Evolutionary conservation across 2,329 filamentous ascomycete genomes (phyloP), one percentile per base, ranked within the genome.

Genomic region (Fonsecaea multimorphosa): DNA sequence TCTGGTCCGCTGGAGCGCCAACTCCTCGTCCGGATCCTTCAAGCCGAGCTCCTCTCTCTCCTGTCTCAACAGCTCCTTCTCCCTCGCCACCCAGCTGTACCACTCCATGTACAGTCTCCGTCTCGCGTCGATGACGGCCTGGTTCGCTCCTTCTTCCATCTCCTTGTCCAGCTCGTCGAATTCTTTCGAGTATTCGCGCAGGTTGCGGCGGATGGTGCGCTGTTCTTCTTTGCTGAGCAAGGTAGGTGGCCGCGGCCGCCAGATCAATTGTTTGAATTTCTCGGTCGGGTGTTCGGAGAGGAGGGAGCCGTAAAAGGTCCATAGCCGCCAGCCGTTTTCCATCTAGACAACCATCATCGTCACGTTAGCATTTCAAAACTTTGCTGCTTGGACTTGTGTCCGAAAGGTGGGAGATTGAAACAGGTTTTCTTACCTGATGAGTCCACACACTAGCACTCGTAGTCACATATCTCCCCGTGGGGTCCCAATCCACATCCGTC

Each of bases 271-370:
- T 87, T 97, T 97, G 87, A 99, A 98, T 80, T 96, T 96, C 72
- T 99, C 95, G 65, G 96, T 86, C 58, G 89, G 89, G 79, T 97
- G 92, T 81, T 99, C 96, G 65, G 93, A 89, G 61, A 99, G 87
- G 61, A 90, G 86, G 73, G 91, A 89, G 70, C 95, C 96, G 78
- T 89, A 91, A 87, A 99, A 99, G 78, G 96, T 93, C 86, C 97
- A 98, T 68, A 99, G 83, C 79, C 98, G 94, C 84, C 97, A 99
- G 70, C 95, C 95, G 78, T 98, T 99, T 84, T 99, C 95, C 92
- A 98, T 97, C 92, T 97, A 76, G 56, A 36, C 9, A n/a, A 22
- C 19, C n/a, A n/a, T n/a, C n/a, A n/a, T n/a, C n/a, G 4, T 27
- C 44, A 27, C 11, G 9, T 49, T 24, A 49, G 44, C 8, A 24